Base-by-base conservation (phyloP, 495 filamentous ascomycete genomes). In the Lasiosphaeria miniovina region DNA sequence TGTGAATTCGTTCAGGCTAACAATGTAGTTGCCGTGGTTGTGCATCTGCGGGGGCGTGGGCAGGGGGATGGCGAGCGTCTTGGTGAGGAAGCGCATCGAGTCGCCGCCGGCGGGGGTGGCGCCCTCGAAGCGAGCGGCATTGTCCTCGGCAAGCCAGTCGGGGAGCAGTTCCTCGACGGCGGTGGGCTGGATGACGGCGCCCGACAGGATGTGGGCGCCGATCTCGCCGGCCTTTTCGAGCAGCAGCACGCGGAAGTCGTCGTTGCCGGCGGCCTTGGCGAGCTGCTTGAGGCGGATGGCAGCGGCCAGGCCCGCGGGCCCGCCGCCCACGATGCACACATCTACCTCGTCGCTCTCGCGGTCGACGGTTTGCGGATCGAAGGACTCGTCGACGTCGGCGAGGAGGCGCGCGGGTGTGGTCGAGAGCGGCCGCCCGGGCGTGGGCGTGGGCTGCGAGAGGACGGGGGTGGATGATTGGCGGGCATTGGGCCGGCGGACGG, bases 21-120 rank as follows among this genome's bases (percentile, higher is more conserved):
- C 82, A 59, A 99, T 99, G 71, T 94, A 97, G 71, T 99, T 99
- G 24, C 94, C 94, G 65, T 96, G 83, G 72, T 99, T 99, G 74
- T 96, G 84, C 95, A 99, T 98, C 78, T 98, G 94, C 34, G 94
- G 95, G 24, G 94, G 95, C 6, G 86, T 81, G 4, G 94, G 94
- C 45, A 97, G 81, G 9, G 89, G 89, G 62, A 93, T 84, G 0
- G 91, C 80, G 33, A 79, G 80, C 52, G 77, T 88, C 77, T 92
- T 86, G n/a, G 93, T 98, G 53, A 99, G 77, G 73, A 97, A 97
- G 59, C 91, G 86, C 93, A 99, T 95, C 74, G 85, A 86, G 66
- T 98, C 94, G 15, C 77, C 78, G 58, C 83, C 86, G 7, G 91
- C 92, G 6, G 91, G 86, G 3, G 95, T 99, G 36, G 84, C 87